These are phyloP conservation scores for Nicotiana otophora DNA, from an alignment of 257 asterid species.

Conservation along the genomic window DNA sequence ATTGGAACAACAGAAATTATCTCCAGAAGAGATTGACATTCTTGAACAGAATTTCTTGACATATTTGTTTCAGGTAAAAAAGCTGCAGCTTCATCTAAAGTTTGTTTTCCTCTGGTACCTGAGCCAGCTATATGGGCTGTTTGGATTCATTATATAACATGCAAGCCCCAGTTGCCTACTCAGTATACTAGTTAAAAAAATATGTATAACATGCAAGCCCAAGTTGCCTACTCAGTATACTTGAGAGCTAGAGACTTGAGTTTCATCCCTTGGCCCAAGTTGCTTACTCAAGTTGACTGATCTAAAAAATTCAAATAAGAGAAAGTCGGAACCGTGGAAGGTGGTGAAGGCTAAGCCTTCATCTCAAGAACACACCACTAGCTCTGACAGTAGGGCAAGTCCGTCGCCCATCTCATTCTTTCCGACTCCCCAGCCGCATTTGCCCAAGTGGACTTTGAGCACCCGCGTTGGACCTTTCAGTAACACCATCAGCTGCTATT, in stretches of 20 bases:
- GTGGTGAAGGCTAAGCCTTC: background rate
- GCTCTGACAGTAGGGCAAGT: background rate
- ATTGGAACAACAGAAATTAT: slow-evolving; percentile 84
- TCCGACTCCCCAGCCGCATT: background rate
- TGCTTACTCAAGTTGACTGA: background rate
- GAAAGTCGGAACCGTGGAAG: background rate
- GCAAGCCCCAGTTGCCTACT: background rate
- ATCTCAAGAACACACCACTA: background rate
- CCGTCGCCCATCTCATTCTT: background rate
- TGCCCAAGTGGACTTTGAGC: background rate
- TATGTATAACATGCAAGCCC: background rate
- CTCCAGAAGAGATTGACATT: slow-evolving; percentile 61
- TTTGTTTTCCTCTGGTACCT: background rate
- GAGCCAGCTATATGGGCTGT: background rate
- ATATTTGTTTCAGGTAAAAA: slow-evolving; percentile 74
- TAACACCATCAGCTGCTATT: slow-evolving; percentile 4
- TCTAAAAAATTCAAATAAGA: background rate
- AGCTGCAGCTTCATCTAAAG: background rate
- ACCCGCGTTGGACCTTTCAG: background rate
- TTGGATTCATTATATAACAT: background rate
- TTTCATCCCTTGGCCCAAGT: background rate
- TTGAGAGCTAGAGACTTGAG: background rate
- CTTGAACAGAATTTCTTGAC: slow-evolving; percentile 88
- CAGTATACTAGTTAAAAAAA: background rate
- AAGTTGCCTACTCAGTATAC: background rate